Conservation (phyloP, 768 basidiomycete genomes). For the Amanita jacksonii region DNA sequence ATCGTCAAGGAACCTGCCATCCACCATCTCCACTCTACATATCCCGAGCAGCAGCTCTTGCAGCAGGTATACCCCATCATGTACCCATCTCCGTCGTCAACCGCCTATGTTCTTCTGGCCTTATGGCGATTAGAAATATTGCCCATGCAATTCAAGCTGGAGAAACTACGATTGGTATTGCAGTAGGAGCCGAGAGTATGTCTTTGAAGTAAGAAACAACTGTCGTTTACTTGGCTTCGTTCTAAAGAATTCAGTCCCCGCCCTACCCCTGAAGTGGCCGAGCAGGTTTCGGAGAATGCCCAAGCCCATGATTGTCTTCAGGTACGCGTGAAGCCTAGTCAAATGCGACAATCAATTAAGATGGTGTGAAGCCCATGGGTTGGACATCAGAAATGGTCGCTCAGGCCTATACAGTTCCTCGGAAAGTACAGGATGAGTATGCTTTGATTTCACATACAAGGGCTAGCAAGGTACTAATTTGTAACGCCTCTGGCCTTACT, state of each 20-base stretch:
- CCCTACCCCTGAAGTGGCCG: constrained; percentile 60
- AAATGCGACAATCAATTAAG: background rate
- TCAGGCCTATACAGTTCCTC: constrained; percentile 63
- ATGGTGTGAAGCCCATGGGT: constrained; percentile 65
- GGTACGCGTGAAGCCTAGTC: constrained; percentile 25
- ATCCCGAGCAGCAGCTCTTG: constrained; percentile 78
- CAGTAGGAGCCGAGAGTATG: constrained; percentile 80
- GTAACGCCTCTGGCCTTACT: background rate
- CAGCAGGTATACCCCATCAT: constrained; percentile 80
- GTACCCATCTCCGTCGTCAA: constrained; percentile 90
- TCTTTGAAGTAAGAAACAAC: constrained; percentile 51
- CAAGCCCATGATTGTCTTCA: constrained; percentile 72
- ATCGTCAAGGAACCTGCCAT: constrained; percentile 62
- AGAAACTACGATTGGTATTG: constrained; percentile 82
- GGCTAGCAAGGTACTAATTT: constrained; percentile 45
- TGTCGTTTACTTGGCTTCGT: constrained; percentile 7
- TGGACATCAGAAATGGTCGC: constrained; percentile 94
- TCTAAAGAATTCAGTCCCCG: constrained; percentile 40
- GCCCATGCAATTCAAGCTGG: constrained; percentile 80
- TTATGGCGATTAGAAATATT: constrained; percentile 88
- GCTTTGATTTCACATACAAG: constrained; percentile 82
- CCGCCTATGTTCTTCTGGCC: constrained; percentile 86
- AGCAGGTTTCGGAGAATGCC: constrained; percentile 44
- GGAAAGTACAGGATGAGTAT: constrained; percentile 82
- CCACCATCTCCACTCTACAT: constrained; percentile 74